Base-by-base conservation (phyloP, 106 monocot species). In the Vanilla planifolia region DNA sequence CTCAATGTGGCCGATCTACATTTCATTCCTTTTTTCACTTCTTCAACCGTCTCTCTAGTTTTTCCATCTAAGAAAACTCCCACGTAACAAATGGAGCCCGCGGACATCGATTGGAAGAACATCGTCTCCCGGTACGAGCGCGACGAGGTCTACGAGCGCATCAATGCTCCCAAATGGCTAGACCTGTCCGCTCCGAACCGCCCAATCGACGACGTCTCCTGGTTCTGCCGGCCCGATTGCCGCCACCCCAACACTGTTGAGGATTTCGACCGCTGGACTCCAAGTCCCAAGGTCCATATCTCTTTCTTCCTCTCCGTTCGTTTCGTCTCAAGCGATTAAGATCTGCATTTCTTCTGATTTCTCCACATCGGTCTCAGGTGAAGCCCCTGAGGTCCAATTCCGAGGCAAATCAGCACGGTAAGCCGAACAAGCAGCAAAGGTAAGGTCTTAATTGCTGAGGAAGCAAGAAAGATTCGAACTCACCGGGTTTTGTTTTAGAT, bases 151-250 rank as follows among this genome's bases (percentile, higher is more conserved):
- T 95, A 73, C 76, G 94, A 95, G 80, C 67, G 68, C 76, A 80
- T 95, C 78, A 58, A 81, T 60, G 95, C 95, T 23, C 95, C 95
- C 36, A 86, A 74, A 55, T 95, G 95, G 95, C 39, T 76, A 15
- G 95, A 95, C 40, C 75, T 95, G 66, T 55, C 75, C 33, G 27
- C 43, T 17, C 81, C 75, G 64, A 46, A 76, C 58, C 11, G 50
- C 63, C 5, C 43, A 5, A 64, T 58, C 60, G 77, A 75, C 53
- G 89, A 83, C 74, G 95, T 76, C 26, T 68, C 83, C 52, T 95
- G 86, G 90, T 95, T 95, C 73, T 95, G 95, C 69, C 95, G 90
- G 55, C 73, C 95, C 7, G 93, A 96, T 65, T 96, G 95, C 79
- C 61, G 73, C 45, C 95, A 96, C 39, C 86, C 91, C 0, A 87